These are phyloP conservation scores for Fistulifera pelliculosa DNA, from an alignment of 108 stramenopile genomes.

Conservation along the genomic window DNA sequence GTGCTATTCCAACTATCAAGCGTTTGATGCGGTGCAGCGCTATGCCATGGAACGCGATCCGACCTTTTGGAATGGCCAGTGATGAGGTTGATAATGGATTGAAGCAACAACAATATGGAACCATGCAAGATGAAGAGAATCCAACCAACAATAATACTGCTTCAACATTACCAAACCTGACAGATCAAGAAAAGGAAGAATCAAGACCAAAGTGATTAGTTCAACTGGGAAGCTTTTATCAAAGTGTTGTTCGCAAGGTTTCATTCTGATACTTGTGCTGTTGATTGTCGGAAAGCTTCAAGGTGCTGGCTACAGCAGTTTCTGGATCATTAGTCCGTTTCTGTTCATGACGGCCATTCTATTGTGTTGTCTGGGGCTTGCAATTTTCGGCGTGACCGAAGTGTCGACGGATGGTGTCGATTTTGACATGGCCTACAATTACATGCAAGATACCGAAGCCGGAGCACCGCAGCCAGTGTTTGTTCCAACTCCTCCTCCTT, in stretches of 20 bases:
- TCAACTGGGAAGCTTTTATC: constrained; percentile 44
- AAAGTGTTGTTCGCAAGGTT: constrained; percentile 73
- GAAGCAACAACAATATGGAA: constrained; percentile 51
- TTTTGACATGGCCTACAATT: constrained; percentile 25
- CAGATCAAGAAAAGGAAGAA: constrained; percentile 53
- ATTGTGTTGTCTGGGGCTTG: too few species aligned
- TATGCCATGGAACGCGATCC: constrained; percentile 61
- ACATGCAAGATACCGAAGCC: too few species aligned
- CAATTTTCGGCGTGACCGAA: constrained; percentile 78
- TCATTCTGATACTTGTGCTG: constrained; percentile 48
- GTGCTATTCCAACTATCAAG: constrained; percentile 46
- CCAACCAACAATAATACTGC: constrained; percentile 17
- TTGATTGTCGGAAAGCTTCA: constrained; percentile 70
- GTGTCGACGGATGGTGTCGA: constrained; percentile 30
- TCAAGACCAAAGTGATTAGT: too few species aligned
- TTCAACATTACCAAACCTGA: constrained; percentile 18
- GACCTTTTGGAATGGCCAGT: constrained; percentile 29
- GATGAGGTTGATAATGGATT: constrained; percentile 4
- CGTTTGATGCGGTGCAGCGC: constrained; percentile 49
- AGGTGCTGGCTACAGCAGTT: constrained; percentile 64
- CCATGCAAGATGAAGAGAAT: constrained; percentile 35
- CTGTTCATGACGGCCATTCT: too few species aligned
- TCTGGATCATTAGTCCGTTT: constrained; percentile 82
- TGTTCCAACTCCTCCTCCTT: too few species aligned
- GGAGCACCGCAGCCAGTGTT: too few species aligned